Conservation (phyloP, 2,329 filamentous ascomycete genomes). For the Cladosporium sp. region DNA sequence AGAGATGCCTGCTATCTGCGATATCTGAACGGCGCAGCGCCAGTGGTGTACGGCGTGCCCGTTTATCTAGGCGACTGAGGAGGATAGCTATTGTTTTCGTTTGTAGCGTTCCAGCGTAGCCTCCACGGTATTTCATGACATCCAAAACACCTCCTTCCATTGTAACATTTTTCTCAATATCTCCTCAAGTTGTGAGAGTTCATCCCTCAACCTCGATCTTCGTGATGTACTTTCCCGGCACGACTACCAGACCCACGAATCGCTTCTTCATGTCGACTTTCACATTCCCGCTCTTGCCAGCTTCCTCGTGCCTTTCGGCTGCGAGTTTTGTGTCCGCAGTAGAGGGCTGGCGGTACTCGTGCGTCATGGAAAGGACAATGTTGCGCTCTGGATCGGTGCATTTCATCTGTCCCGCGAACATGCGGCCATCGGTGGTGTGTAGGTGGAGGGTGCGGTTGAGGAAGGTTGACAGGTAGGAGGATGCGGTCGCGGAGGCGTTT, state of each 20-base stretch:
- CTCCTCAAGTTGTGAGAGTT: not conserved
- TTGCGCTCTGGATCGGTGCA: conserved; percentile 88
- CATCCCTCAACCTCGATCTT: conserved; percentile 79
- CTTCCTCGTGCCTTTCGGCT: conserved; percentile 34
- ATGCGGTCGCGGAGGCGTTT: not conserved
- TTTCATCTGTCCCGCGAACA: conserved; percentile 89
- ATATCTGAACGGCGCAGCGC: conserved; percentile 91
- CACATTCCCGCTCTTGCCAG: conserved; percentile 40
- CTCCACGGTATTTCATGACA: not conserved
- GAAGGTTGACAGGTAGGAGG: conserved; percentile 34
- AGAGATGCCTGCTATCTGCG: conserved; percentile 79
- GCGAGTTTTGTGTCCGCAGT: conserved; percentile 45
- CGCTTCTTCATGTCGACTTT: conserved; percentile 76
- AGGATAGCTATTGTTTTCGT: not conserved
- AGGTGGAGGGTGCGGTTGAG: conserved; percentile 70
- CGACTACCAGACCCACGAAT: conserved; percentile 84
- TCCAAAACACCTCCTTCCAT: not conserved
- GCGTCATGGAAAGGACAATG: conserved; percentile 78
- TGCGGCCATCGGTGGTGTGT: conserved; percentile 76
- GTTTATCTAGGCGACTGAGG: conserved; percentile 65
- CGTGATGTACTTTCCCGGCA: conserved; percentile 81
- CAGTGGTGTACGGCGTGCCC: conserved; percentile 92
- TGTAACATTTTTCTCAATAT: not conserved
- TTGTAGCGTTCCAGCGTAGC: conserved; percentile 11
- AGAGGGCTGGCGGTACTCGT: conserved; percentile 80